Conservation (phyloP, 2,329 filamentous ascomycete genomes). For the Calonectria hongkongensis region DNA sequence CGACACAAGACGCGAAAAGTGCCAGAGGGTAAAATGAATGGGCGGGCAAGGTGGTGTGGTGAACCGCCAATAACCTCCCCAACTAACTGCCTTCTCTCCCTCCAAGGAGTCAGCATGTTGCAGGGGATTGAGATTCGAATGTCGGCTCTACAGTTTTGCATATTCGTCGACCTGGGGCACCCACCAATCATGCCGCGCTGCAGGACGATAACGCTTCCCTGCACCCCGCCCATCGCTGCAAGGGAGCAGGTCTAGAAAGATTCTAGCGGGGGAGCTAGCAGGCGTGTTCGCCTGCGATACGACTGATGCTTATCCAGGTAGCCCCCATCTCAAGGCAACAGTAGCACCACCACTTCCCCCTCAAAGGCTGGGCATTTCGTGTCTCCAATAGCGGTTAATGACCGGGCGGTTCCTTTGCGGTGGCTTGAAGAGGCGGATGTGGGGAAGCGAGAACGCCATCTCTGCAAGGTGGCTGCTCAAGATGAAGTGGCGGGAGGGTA, state of each 20-base stretch:
- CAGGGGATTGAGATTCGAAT: conserved; percentile 28
- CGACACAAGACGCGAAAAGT: conserved; percentile 19
- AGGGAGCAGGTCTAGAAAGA: conserved; percentile 50
- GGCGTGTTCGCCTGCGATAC: conserved; percentile 9
- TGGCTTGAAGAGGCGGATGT: conserved; percentile 26
- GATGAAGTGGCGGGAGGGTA: conserved; percentile 4
- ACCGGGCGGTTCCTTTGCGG: conserved; percentile 17
- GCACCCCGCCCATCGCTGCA: conserved; percentile 24
- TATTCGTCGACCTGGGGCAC: conserved; percentile 11
- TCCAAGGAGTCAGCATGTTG: neutral
- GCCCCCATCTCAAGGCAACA: conserved; percentile 13
- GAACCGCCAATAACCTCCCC: neutral
- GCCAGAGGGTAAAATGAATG: conserved; percentile 7
- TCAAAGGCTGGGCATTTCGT: conserved; percentile 9
- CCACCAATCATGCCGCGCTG: conserved; percentile 42
- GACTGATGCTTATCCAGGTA: conserved; percentile 18
- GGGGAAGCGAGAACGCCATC: conserved; percentile 30
- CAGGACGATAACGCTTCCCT: conserved; percentile 25
- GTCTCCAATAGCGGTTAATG: conserved; percentile 12
- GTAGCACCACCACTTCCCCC: conserved; percentile 1
- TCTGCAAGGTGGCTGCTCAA: neutral
- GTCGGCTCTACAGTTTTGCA: conserved; percentile 30
- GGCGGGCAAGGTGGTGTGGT: conserved; percentile 13
- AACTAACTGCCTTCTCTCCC: neutral
- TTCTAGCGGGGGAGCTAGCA: conserved; percentile 47